Evolutionary conservation across 2,329 filamentous ascomycete species (phyloP).

Genomic region (Aspergillus sergii): DNA sequence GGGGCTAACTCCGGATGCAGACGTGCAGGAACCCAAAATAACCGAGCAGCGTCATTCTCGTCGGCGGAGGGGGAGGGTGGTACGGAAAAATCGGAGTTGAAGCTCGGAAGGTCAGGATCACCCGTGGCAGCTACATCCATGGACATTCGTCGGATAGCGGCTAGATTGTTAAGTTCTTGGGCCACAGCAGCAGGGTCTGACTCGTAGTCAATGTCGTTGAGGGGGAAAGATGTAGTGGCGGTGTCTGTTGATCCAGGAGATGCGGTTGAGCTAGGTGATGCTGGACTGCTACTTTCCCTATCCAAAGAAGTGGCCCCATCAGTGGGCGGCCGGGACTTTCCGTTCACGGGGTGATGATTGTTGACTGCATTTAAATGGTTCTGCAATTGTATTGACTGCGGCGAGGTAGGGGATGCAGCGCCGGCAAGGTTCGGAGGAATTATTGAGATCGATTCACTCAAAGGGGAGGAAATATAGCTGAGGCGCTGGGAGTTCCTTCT

Average conservation of each 20-base stretch:
- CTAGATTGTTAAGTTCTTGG: slow-evolving; percentile 88
- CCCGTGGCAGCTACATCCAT: slow-evolving; percentile 77
- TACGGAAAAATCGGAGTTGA: slow-evolving; percentile 42
- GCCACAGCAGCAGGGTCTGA: slow-evolving; percentile 86
- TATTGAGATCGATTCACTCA: slow-evolving; percentile 48
- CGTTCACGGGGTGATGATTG: slow-evolving; percentile 32
- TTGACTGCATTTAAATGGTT: slow-evolving; percentile 38
- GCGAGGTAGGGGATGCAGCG: slow-evolving; percentile 30
- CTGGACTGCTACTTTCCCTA: slow-evolving; percentile 48
- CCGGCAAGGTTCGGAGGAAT: slow-evolving; percentile 34
- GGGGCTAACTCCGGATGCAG: slow-evolving; percentile 94
- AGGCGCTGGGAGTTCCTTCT: slow-evolving; percentile 66
- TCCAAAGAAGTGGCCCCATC: slow-evolving; percentile 41
- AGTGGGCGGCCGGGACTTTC: slow-evolving; percentile 31
- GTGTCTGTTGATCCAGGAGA: slow-evolving; percentile 59
- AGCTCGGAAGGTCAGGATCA: slow-evolving; percentile 58
- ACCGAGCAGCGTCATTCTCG: slow-evolving; percentile 81
- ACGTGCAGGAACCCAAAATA: slow-evolving; percentile 95
- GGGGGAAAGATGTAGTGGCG: slow-evolving; percentile 65
- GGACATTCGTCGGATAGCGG: slow-evolving; percentile 87
- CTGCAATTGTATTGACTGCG: slow-evolving; percentile 31
- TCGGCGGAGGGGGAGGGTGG: slow-evolving; percentile 57
- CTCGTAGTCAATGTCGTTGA: slow-evolving; percentile 86
- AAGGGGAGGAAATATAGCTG: slow-evolving; percentile 67
- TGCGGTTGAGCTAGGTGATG: slow-evolving; percentile 58